Evolutionary conservation across 495 filamentous ascomycete genomes (phyloP).

Genomic region (Talaromyces wortmannii): DNA sequence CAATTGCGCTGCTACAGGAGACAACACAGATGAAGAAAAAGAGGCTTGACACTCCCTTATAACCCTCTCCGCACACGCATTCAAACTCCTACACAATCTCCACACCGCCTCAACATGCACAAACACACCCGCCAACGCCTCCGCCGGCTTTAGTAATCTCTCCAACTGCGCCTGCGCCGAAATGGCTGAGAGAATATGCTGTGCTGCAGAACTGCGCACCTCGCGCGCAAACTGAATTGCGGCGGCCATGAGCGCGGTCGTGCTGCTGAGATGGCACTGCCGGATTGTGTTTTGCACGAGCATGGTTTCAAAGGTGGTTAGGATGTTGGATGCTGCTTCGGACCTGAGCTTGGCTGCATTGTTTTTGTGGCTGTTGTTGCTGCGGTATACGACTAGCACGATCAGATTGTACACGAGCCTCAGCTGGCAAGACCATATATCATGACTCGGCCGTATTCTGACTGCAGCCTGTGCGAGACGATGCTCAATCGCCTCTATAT

Average conservation of each 20-base stretch:
- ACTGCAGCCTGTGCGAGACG: background rate
- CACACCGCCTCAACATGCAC: background rate
- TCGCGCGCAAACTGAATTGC: background rate
- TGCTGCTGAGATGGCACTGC: background rate
- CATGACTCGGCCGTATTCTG: background rate
- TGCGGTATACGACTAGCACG: background rate
- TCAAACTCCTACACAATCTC: background rate
- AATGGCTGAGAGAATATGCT: background rate
- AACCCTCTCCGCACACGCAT: background rate
- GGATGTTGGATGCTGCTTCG: background rate
- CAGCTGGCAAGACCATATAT: background rate
- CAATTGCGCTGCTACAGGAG: background rate
- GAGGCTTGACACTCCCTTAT: background rate
- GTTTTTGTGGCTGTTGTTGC: background rate
- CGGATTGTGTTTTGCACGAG: background rate
- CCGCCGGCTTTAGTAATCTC: background rate
- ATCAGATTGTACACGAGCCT: background rate
- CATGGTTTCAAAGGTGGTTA: background rate
- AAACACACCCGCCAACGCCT: background rate
- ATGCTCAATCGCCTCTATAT: background rate
- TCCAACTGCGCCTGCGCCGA: background rate
- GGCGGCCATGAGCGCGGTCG: background rate
- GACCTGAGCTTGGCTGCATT: background rate
- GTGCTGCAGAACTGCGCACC: background rate
- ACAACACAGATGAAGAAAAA: background rate